Evolutionary conservation across 192 early-diverging fungal species (phyloP).

Genomic region (Coemansia sp.): DNA sequence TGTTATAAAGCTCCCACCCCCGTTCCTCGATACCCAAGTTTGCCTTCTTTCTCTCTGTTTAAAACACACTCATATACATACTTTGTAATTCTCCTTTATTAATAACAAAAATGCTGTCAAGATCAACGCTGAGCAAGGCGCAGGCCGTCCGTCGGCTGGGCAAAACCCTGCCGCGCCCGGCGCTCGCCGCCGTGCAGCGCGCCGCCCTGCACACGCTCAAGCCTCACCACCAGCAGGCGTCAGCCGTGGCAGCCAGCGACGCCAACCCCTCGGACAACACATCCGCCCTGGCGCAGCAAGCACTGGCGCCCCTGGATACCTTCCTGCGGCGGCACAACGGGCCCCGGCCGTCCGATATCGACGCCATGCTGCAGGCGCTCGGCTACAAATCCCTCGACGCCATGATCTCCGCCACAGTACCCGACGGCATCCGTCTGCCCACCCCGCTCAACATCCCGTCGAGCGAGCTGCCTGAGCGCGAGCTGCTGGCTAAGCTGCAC

Average conservation of each 20-base stretch:
- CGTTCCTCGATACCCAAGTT: too few species aligned
- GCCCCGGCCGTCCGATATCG: constrained; percentile 68
- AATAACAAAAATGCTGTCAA: constrained; percentile 41
- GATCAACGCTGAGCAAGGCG: constrained; percentile 38
- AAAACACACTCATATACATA: too few species aligned
- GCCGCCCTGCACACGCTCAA: constrained; percentile 49
- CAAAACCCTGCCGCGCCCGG: constrained; percentile 12
- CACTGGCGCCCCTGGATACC: constrained; percentile 59
- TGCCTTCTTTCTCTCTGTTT: too few species aligned
- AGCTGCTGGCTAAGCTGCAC: constrained; percentile 80
- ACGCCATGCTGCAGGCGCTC: constrained; percentile 78
- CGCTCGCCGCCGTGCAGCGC: constrained; percentile 20
- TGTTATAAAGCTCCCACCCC: too few species aligned
- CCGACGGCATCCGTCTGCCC: constrained; percentile 71
- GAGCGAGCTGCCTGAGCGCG: constrained; percentile 74
- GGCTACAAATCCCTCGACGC: constrained; percentile 79
- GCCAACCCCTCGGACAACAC: constrained; percentile 5
- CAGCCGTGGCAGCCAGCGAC: constrained; percentile 17
- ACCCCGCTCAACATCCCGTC: constrained; percentile 71
- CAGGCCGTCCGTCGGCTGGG: constrained; percentile 24
- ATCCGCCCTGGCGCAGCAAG: constrained; percentile 16
- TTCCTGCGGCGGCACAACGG: constrained; percentile 90
- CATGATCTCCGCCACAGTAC: constrained; percentile 81
- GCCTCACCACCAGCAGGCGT: constrained; percentile 35
- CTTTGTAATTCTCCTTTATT: constrained; percentile 4